Evolutionary conservation across 768 basidiomycete genomes (phyloP).

Genomic region (Agrocybe pediades): DNA sequence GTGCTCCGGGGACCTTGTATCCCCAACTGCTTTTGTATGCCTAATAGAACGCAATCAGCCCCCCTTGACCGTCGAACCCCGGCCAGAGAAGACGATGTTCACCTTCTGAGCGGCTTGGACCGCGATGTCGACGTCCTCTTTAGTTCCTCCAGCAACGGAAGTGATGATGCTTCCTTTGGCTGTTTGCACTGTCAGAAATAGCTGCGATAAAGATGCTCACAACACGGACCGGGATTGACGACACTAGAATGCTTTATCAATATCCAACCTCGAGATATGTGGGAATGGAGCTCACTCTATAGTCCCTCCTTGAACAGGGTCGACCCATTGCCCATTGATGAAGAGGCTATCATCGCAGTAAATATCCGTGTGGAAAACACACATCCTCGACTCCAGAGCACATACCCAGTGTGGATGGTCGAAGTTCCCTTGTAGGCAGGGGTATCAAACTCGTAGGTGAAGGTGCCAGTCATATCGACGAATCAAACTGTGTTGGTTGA

Average conservation of each 20-base stretch:
- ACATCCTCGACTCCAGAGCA: background rate
- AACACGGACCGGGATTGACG: constrained; percentile 49
- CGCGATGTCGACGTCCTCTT: constrained; percentile 73
- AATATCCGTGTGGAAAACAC: background rate
- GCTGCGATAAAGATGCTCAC: background rate
- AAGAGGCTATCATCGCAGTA: constrained; percentile 48
- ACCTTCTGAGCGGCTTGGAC: constrained; percentile 66
- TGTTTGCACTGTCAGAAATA: constrained; percentile 5
- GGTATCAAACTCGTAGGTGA: constrained; percentile 52
- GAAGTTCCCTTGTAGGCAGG: constrained; percentile 55
- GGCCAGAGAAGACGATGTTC: background rate
- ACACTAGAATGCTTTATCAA: constrained; percentile 36
- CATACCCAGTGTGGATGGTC: constrained; percentile 55
- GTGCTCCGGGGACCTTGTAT: constrained; percentile 48
- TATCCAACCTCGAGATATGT: background rate
- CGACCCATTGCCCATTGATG: constrained; percentile 69
- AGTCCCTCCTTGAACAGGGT: constrained; percentile 54
- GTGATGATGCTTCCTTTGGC: constrained; percentile 65
- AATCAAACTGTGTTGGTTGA: no score
- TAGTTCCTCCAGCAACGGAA: constrained; percentile 54
- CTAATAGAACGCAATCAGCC: background rate
- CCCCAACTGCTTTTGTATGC: constrained; percentile 66
- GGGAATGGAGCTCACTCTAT: constrained; percentile 56
- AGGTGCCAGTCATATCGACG: constrained; percentile 33
- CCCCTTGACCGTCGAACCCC: background rate